These are phyloP conservation scores for Ustilago vetiveriae DNA, from an alignment of 1,284 basidiomycete genomes.

Conservation along the genomic window DNA sequence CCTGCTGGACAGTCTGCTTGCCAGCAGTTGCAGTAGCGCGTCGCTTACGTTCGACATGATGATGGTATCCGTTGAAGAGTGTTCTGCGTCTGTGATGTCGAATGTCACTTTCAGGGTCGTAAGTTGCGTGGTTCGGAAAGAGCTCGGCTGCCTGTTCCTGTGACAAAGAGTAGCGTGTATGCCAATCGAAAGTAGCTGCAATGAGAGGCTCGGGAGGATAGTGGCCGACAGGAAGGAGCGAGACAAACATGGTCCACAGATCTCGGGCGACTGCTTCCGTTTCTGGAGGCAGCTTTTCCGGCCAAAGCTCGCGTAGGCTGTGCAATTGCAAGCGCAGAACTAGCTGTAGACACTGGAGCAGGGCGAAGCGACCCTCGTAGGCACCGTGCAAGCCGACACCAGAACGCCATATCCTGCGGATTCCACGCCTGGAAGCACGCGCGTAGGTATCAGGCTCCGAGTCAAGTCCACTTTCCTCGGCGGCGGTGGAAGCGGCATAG, in stretches of 20 bases:
- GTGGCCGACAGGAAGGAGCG: conserved; percentile 30
- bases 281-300: conserved; percentile 39
- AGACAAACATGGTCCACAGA: conserved; percentile 57
- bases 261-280: conserved; percentile 57
- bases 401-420: conserved; percentile 27
- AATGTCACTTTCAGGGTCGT: conserved; percentile 35
- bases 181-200: conserved; percentile 49
- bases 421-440: conserved; percentile 24
- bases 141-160: conserved; percentile 34
- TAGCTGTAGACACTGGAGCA: conserved; percentile 55
- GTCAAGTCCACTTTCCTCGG: conserved; percentile 28
- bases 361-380: conserved; percentile 38
- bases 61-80: conserved; percentile 32
- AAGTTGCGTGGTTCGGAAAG: conserved; percentile 27
- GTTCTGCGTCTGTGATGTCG: conserved; percentile 35
- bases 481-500: conserved; percentile 32
- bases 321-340: conserved; percentile 54
- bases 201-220: conserved; percentile 47
- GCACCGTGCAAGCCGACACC: conserved; percentile 40
- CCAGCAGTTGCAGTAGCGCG: not conserved
- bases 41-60: conserved; percentile 20
- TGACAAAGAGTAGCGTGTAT: conserved; percentile 32
- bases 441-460: conserved; percentile 23
- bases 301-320: conserved; percentile 35
- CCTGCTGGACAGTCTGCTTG: too few relatives aligned